Base-by-base conservation (phyloP, 2,329 filamentous ascomycete genomes). In the Talaromyces sp. region DNA sequence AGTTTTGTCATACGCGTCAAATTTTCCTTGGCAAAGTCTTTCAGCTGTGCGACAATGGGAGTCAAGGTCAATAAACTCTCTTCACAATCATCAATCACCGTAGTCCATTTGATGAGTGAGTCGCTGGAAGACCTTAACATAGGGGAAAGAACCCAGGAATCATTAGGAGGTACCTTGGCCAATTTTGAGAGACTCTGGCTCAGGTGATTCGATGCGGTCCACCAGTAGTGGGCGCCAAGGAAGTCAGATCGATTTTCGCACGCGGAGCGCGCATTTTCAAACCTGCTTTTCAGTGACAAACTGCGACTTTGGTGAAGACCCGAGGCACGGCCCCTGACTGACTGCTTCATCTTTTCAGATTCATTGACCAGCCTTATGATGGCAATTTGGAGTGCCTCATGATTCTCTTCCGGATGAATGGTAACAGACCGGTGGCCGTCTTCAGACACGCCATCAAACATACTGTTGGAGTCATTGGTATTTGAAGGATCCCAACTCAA, bases 211-310 rank as follows among this genome's bases (percentile, higher is more conserved):
- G 93, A 77, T 0, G 91, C 92, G 70, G 88, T 89, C 86, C 90
- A 93, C 78, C 93, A 96, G 56, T 90, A 82, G 66, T 95, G 90
- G 1, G 91, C 89, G 31, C 88, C 88, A 55, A 94, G 86, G 68
- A 92, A 96, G 70, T 96, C 91, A 0, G 89, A 89, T 62, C 89
- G 85, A 26, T 88, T 86, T 66, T 90, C 86, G 59, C 90, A 92
- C 70, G 91, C 88, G 0, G 86, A 82, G 65, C 89, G 89, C 17
- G 90, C 90, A 19, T 88, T 87, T 64, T 88, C 86, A 63, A 78
- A 77, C 17, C 70, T 66, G 60, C 72, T 69, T 59, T 70, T 73
- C 46, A 78, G 66, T 9, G 73, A 70, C 26, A 64, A 60, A 5
- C 58, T 57, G 6, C 57, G 54, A 41, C 60, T 41, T 19, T 62